Conservation (phyloP, 139 green algal genomes). For the Chlamydomonas incerta region DNA sequence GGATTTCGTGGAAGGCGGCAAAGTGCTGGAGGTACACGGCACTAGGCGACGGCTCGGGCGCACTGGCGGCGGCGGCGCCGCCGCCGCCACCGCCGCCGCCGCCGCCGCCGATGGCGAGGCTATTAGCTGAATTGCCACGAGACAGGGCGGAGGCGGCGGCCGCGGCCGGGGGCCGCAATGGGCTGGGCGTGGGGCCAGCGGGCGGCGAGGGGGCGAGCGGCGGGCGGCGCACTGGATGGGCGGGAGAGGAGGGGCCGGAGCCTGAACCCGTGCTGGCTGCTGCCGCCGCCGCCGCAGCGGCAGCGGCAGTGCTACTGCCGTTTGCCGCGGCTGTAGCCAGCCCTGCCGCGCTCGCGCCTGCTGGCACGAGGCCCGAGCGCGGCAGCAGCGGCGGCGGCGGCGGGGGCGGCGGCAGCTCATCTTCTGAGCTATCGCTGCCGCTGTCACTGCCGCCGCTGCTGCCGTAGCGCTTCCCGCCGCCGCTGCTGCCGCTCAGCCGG, state of each 20-base stretch:
- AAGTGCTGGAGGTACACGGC: conserved; percentile 14
- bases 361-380: conserved; percentile 19
- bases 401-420: background rate
- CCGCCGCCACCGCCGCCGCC: background rate
- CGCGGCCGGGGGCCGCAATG: background rate
- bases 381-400: background rate
- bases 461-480: background rate
- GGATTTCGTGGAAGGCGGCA: conserved; percentile 26
- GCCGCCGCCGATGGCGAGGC: background rate
- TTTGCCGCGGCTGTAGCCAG: background rate
- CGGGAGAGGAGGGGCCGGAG: background rate
- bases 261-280: background rate
- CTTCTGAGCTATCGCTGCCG: background rate
- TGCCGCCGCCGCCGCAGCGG: background rate
- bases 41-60: background rate
- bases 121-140: background rate
- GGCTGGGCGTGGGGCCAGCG: background rate
- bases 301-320: background rate
- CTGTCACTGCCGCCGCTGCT: background rate
- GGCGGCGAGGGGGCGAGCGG: background rate
- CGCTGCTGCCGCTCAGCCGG: background rate
- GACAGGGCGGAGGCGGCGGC: background rate
- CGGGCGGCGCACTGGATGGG: background rate
- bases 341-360: background rate
- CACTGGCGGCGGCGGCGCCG: background rate